Evolutionary conservation across 1,284 basidiomycete genomes (phyloP).

Genomic region (Sporisorium iseilematis-ciliati): DNA sequence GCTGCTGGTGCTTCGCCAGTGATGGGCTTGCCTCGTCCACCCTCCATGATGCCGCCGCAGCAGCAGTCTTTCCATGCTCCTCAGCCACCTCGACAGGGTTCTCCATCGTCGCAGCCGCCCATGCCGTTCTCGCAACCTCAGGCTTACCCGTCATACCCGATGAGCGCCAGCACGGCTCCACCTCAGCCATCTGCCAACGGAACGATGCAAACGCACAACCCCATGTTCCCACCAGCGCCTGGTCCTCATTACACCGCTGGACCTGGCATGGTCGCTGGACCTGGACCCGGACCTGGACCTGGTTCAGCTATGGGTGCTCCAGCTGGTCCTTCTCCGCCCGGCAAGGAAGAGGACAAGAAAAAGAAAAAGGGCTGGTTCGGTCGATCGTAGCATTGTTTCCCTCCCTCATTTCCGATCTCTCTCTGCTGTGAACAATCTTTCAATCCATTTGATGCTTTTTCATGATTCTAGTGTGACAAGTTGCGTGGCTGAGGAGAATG

Average conservation of each 20-base stretch:
- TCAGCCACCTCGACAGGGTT: slow-evolving; percentile 13
- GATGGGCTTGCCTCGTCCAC: slow-evolving; percentile 38
- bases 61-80: slow-evolving; percentile 7
- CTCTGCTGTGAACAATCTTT: background rate
- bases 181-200: slow-evolving; percentile 13
- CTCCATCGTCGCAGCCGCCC: slow-evolving; percentile 10
- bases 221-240: slow-evolving; percentile 24
- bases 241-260: slow-evolving; percentile 16
- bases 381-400: slow-evolving; percentile 18
- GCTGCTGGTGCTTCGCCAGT: slow-evolving; percentile 13
- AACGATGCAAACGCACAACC: slow-evolving; percentile 14
- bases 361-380: slow-evolving; percentile 57
- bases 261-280: slow-evolving; percentile 18
- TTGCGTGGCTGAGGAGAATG: too few species aligned
- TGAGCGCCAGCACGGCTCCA: slow-evolving; percentile 27
- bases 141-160: slow-evolving; percentile 50
- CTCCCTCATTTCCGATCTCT: too few species aligned
- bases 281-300: slow-evolving; percentile 12
- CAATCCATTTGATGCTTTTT: too few species aligned
- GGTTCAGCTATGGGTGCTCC: slow-evolving; percentile 6
- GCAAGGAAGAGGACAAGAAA: slow-evolving; percentile 40
- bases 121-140: slow-evolving; percentile 30
- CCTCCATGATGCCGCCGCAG: slow-evolving; percentile 20
- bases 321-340: slow-evolving; percentile 1
- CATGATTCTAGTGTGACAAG: too few species aligned